Percentiles rank a stretch among this genome's conserved stretches.
These are phyloP conservation scores for Dillenia turbinata DNA, from an alignment of 164 flowering plant species.

Conservation along the genomic window DNA sequence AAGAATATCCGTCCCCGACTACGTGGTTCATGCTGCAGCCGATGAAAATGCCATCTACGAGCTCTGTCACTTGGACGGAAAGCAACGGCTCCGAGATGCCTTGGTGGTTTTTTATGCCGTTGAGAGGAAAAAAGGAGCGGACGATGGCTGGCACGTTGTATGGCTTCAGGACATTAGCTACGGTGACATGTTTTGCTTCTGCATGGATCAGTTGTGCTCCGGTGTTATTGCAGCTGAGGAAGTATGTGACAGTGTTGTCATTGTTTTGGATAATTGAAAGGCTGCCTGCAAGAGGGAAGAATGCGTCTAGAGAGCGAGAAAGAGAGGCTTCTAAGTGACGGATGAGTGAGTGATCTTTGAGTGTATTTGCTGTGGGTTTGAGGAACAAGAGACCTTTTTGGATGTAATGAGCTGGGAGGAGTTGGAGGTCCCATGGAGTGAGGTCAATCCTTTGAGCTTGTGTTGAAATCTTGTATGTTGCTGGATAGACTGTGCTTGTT, in stretches of 20 bases:
- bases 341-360: not conserved
- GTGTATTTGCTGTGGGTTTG: constrained; percentile 10
- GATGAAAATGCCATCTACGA: constrained; percentile 24
- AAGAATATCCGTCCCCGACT: constrained; percentile 20
- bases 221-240: constrained; percentile 17
- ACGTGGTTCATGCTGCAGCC: constrained; percentile 21
- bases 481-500: too few relatives aligned
- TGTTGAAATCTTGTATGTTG: too few relatives aligned
- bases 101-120: constrained; percentile 9
- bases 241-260: constrained; percentile 7
- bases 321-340: constrained; percentile 23
- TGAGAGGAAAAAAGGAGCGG: constrained; percentile 11
- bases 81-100: constrained; percentile 15
- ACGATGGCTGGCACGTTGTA: constrained; percentile 8
- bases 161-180: constrained; percentile 1
- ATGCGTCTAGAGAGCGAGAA: constrained; percentile 18
- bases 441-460: constrained; percentile 5
- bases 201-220: constrained; percentile 16
- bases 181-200: not conserved
- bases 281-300: constrained; percentile 33
- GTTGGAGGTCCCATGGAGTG: constrained; percentile 29
- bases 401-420: constrained; percentile 14
- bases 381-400: constrained; percentile 30
- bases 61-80: constrained; percentile 23
- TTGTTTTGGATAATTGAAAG: constrained; percentile 7